Evolutionary conservation across 192 early-diverging fungal species (phyloP).

Genomic region (Backusella morwellensis): DNA sequence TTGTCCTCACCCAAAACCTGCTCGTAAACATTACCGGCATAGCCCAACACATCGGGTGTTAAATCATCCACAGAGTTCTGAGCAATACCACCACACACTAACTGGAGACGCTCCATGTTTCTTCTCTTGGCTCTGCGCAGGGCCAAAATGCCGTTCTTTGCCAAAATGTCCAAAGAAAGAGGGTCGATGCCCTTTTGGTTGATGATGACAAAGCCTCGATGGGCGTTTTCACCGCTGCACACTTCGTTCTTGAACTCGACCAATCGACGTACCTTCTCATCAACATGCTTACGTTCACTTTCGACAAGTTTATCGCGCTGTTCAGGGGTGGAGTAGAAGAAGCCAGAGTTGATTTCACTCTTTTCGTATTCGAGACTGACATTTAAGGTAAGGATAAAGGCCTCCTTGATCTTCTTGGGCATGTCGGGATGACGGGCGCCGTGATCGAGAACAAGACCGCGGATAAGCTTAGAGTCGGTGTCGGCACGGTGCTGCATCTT

Average conservation of each 20-base stretch:
- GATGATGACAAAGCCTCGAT: constrained; percentile 92
- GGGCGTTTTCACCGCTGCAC: constrained; percentile 74
- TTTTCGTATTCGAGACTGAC: constrained; percentile 99
- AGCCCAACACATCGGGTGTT: constrained; percentile 76
- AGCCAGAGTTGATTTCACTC: constrained; percentile 97
- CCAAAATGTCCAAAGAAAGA: constrained; percentile 92
- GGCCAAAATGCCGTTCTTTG: constrained; percentile 93
- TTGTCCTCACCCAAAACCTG: constrained; percentile 96
- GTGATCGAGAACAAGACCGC: constrained; percentile 97
- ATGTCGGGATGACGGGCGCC: constrained; percentile 99
- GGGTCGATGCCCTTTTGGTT: constrained; percentile 99
- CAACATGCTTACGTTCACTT: constrained; percentile 94
- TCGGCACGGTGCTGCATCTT: constrained; percentile 99
- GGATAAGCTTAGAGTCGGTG: constrained; percentile 93
- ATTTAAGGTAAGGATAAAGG: constrained; percentile 92
- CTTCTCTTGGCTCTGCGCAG: constrained; percentile 96
- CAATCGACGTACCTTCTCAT: constrained; percentile 90
- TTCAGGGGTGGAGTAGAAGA: constrained; percentile 97
- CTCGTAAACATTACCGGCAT: constrained; percentile 93
- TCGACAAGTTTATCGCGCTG: constrained; percentile 98
- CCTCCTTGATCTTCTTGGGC: constrained; percentile 92
- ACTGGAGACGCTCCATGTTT: constrained; percentile 98
- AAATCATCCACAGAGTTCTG: constrained; percentile 99
- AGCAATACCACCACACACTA: constrained; percentile 91
- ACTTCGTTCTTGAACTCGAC: constrained; percentile 97